Evolutionary conservation across 176 grass and related monocot genomes (phyloP), one percentile per base, ranked within the genome.

Genomic region (Triticum urartu): DNA sequence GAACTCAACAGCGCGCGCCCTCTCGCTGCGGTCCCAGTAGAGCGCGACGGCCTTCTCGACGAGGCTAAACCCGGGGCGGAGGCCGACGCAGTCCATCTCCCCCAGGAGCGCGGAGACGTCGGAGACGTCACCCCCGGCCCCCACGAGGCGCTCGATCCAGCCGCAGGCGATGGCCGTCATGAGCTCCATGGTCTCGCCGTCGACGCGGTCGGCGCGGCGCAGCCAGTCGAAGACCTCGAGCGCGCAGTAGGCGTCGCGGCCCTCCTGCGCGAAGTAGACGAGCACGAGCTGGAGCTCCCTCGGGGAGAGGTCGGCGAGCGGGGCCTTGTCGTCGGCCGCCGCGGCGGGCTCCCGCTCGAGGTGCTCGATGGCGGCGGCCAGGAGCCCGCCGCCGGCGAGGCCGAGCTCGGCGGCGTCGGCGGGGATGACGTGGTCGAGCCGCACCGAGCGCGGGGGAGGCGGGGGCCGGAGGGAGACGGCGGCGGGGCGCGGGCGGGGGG

Each of bases 161-260:
- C 91, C 95, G 62, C 95, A 98, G 26, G 93, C 89, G 78, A 98
- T 98, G 59, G 95, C 94, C 1, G 92, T 92, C 95, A 98, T 98
- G 71, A 98, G 89, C 86, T 98, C 95, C 95, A 98, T 98, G 75
- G 93, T 98, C 88, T 98, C 95, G 67, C 93, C 91, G 68, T 98
- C 95, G 62, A 98, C 93, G 64, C 91, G 85, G 86, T 98, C 95
- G 86, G 94, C 93, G 84, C 91, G 94, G 80, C 90, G 88, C 77
- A 98, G 88, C 96, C 96, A 98, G 86, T 98, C 96, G 85, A 98
- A 98, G 22, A 98, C 96, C 88, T 98, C 96, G 68, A 98, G 89
- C 60, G 96, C 91, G 83, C 96, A 98, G 84, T 98, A 98, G 52
- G 93, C 91, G 68, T 98, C 96, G 30, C 96, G 92, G 22, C 96